Evolutionary conservation across 768 basidiomycete species (phyloP), one percentile per base, ranked within the genome.

Genomic region (Boletus reticulatus): DNA sequence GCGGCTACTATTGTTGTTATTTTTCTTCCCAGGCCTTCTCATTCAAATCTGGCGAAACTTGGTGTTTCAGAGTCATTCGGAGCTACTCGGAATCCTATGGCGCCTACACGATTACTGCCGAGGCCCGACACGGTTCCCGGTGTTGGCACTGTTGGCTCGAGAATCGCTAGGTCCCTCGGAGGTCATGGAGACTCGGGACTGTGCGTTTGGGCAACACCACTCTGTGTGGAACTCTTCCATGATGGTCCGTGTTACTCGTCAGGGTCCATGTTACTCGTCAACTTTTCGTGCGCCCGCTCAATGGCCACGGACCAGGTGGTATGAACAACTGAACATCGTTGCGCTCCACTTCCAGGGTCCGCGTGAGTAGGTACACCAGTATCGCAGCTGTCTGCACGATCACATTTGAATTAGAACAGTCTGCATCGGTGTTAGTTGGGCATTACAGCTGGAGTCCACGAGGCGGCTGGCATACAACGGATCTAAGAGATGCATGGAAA

Each of bases 401-500:
- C 37, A 51, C 43, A 36, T 16, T 50, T 20, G 42, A 13, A 24
- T 52, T 17, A 29, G 20, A 42, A 27, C n/a, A 27, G 53, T 57
- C 39, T 36, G 31, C 62, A 57, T 45, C 57, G 24, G 39, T 37
- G 50, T 12, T 41, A 39, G 48, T 50, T 7, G 14, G 39, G 36
- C 27, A 50, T 17, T 45, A 47, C 55, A 36, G 32, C 31, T 41
- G 29, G 12, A 12, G 32, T 38, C 38, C 62, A 57, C 55, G 55
- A 52, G 62, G 55, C 13, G 2, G 20, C 43, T 46, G n/a, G 19
- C 48, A 46, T 12, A 43, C 48, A 29, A 31, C 56, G 52, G 56
- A 56, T 59, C 63, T 49, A 59, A 27, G 43, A 46, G 47, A 50
- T 50, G 27, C 50, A 50, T 50, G 27, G 20, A 51, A 55, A 53